Evolutionary conservation across 805 yeast genomes (phyloP).

Genomic region (Wickerhamiella azyma): DNA sequence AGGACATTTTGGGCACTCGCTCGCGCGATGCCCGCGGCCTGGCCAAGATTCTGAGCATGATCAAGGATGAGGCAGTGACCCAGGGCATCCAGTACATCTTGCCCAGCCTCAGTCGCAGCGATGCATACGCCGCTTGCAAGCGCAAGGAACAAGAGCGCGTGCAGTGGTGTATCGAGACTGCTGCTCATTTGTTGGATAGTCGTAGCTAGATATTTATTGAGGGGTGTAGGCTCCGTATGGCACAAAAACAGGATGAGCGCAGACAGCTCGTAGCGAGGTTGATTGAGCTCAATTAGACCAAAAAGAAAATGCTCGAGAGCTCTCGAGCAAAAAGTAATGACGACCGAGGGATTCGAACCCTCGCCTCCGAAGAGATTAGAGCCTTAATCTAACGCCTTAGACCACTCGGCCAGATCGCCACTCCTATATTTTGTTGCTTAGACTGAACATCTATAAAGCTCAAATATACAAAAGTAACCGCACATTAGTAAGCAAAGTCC

Average conservation of each 20-base stretch:
- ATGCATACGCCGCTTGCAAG: conserved; percentile 33
- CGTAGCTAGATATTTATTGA: not conserved
- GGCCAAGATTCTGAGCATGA: conserved; percentile 38
- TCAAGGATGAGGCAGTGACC: conserved; percentile 44
- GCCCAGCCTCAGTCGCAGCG: conserved; percentile 30
- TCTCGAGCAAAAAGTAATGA: conserved; percentile 3
- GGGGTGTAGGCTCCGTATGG: not conserved
- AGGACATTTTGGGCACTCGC: conserved; percentile 17
- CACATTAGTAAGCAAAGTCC: no score
- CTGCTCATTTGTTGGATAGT: not conserved
- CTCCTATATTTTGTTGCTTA: not conserved
- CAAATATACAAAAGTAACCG: no score
- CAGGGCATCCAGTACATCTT: conserved; percentile 57
- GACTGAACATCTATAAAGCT: no score
- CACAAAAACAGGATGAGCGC: no score
- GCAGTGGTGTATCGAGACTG: conserved; percentile 40
- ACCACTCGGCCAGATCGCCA: conserved; percentile 14
- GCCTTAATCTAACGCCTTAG: conserved; percentile 14
- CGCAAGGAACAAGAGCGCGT: conserved; percentile 42
- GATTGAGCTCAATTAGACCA: not conserved
- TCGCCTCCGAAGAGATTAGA: conserved; percentile 13
- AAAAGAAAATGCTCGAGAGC: not conserved
- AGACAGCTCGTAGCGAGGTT: not conserved
- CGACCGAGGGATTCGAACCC: conserved; percentile 14
- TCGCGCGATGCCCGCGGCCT: conserved; percentile 36